Evolutionary conservation across 1,284 basidiomycete genomes (phyloP).

Genomic region (Ganoderma leucocontextum): DNA sequence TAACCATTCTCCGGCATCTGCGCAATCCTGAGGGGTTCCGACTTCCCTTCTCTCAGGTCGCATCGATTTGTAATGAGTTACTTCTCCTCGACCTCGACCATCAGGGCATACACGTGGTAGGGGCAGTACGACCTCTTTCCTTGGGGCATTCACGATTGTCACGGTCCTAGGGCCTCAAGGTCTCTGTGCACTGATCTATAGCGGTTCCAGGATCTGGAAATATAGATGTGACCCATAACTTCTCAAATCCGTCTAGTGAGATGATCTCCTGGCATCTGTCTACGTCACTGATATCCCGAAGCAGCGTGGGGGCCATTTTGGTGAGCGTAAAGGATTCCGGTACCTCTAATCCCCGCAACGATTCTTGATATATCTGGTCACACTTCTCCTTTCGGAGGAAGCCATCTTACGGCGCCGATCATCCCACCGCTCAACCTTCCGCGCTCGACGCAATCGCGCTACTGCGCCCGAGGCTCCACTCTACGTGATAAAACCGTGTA

Average conservation of each 20-base stretch:
- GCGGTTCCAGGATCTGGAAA: slow-evolving; percentile 13
- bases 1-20: slow-evolving; percentile 19
- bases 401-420: slow-evolving; percentile 22
- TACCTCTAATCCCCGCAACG: slow-evolving; percentile 18
- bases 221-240: neutral
- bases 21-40: neutral
- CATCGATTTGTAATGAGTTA: neutral
- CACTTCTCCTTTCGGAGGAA: slow-evolving; percentile 15
- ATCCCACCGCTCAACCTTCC: slow-evolving; percentile 12
- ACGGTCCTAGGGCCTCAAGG: slow-evolving; percentile 14
- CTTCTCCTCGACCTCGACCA: neutral
- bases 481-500: slow-evolving; percentile 10
- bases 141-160: neutral
- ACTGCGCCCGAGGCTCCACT: slow-evolving; percentile 20
- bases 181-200: slow-evolving; percentile 5
- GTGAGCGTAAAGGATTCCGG: slow-evolving; percentile 30
- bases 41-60: neutral
- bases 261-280: neutral
- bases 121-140: neutral
- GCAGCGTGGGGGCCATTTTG: slow-evolving; percentile 9
- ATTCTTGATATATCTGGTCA: slow-evolving; percentile 22
- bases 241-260: neutral
- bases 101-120: neutral
- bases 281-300: neutral
- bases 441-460: slow-evolving; percentile 11